Conservation (phyloP, 2,329 filamentous ascomycete species). For the Xylaria sp. region DNA sequence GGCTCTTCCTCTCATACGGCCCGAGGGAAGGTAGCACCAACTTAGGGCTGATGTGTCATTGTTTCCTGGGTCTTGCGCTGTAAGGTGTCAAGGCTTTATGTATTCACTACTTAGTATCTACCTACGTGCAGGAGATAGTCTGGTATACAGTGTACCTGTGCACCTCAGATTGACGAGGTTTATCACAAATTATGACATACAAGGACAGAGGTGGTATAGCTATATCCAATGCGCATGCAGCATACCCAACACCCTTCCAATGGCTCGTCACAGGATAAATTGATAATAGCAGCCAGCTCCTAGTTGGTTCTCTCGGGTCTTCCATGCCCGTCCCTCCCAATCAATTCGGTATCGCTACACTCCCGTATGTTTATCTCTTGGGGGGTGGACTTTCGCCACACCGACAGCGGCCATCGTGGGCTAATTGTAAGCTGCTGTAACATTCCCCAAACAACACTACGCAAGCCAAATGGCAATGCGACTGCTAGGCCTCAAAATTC, state of each 20-base stretch:
- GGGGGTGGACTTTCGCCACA: background rate
- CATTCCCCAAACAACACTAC: no score
- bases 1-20: background rate
- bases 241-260: background rate
- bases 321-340: background rate
- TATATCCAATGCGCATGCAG: background rate
- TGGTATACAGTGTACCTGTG: background rate
- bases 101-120: no score
- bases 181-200: background rate
- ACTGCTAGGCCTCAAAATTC: background rate
- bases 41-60: background rate
- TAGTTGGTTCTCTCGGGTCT: background rate
- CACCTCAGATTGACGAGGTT: background rate
- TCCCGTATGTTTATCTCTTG: background rate
- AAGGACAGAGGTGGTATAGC: background rate
- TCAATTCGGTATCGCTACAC: background rate
- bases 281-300: background rate
- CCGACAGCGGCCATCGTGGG: background rate
- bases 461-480: background rate
- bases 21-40: background rate
- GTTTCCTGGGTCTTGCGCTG: background rate
- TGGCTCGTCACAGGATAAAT: background rate
- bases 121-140: background rate
- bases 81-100: background rate
- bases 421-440: background rate